phyloP scores from a whole-genome alignment of 2,329 filamentous ascomycete species.

The Ophiostoma piceae region DNA sequence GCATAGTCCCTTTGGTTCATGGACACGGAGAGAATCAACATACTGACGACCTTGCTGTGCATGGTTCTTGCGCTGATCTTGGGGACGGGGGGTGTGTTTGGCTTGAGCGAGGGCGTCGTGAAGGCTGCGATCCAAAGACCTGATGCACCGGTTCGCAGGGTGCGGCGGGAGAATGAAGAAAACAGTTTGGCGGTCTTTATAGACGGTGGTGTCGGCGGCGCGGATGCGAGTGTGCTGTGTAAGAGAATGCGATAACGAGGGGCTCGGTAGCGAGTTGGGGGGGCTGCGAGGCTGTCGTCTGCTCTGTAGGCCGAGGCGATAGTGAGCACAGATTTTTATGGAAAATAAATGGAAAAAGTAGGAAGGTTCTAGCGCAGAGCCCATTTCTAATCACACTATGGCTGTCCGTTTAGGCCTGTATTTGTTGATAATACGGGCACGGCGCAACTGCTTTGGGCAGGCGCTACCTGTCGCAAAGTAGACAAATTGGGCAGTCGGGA shows the following conservation, averaged over 20 bases:
- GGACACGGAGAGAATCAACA: conserved; percentile 32
- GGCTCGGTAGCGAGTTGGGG: too few relatives aligned
- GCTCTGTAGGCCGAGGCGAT: background rate
- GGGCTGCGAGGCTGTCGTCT: background rate
- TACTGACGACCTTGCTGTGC: conserved; percentile 90
- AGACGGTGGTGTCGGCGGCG: background rate
- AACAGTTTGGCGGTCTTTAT: conserved; percentile 73
- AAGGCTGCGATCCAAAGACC: conserved; percentile 69
- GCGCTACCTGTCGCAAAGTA: background rate
- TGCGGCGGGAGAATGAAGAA: conserved; percentile 72
- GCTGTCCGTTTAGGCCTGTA: background rate
- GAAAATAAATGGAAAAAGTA: background rate
- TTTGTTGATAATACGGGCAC: background rate
- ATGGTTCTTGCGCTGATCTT: conserved; percentile 55
- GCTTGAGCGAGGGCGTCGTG: conserved; percentile 60
- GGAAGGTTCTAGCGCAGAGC: conserved; percentile 12
- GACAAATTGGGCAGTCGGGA: background rate
- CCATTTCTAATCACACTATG: conserved; percentile 12
- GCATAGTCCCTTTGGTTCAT: conserved; percentile 8
- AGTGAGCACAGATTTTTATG: background rate
- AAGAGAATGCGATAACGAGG: conserved; percentile 8
- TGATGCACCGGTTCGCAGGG: conserved; percentile 67
- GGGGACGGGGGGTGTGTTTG: conserved; percentile 36
- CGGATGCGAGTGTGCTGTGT: background rate
- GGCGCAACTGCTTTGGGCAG: background rate